These are phyloP conservation scores for Neurospora tetrasperma DNA, from an alignment of 495 filamentous ascomycete species.

Conservation along the genomic window DNA sequence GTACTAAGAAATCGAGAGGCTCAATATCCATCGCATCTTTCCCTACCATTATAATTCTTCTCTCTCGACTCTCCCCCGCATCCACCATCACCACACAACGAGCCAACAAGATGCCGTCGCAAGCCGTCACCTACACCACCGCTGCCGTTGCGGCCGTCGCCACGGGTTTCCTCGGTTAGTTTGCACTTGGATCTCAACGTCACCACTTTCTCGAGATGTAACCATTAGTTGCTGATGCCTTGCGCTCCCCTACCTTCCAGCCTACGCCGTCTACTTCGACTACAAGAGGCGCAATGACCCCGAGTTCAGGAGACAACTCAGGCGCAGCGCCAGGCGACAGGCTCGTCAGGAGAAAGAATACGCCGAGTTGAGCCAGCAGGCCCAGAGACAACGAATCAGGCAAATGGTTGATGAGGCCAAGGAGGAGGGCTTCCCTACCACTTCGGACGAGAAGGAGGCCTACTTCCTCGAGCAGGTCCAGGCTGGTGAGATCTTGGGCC, in stretches of 20 bases:
- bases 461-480: slow-evolving; percentile 94
- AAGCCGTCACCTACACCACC: slow-evolving; percentile 62
- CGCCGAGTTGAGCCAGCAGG: slow-evolving; percentile 52
- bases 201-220: slow-evolving; percentile 4
- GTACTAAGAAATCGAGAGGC: neutral
- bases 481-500: slow-evolving; percentile 64
- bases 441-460: slow-evolving; percentile 71
- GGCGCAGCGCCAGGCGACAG: slow-evolving; percentile 68
- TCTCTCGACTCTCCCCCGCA: neutral
- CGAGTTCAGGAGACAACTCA: slow-evolving; percentile 75
- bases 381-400: slow-evolving; percentile 65
- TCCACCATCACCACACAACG: neutral
- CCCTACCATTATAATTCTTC: neutral
- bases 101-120: slow-evolving; percentile 36
- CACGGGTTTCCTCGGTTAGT: slow-evolving; percentile 66
- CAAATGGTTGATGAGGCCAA: slow-evolving; percentile 63
- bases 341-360: slow-evolving; percentile 69
- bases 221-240: slow-evolving; percentile 15
- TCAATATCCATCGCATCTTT: neutral
- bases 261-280: slow-evolving; percentile 88
- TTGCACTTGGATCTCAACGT: slow-evolving; percentile 5
- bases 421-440: slow-evolving; percentile 81
- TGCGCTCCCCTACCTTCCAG: slow-evolving; percentile 28
- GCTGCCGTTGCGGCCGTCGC: slow-evolving; percentile 62
- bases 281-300: slow-evolving; percentile 79